Evolutionary conservation across 768 basidiomycete species (phyloP).

Genomic region (Clavulina sp.): DNA sequence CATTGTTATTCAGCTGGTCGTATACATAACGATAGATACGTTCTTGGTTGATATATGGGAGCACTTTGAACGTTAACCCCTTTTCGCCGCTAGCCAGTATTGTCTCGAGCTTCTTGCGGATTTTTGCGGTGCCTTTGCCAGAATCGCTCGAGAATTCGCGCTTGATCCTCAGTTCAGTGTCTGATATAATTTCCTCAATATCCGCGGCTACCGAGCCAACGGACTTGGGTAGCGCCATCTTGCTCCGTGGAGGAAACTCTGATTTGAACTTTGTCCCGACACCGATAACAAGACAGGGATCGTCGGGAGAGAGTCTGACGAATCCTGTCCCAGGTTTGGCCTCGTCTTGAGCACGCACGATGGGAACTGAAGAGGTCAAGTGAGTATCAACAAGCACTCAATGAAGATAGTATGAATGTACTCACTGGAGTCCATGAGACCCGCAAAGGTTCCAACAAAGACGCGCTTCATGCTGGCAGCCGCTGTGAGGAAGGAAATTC

Average conservation of each 20-base stretch:
- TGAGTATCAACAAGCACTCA: not conserved
- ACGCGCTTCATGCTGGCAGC: constrained; percentile 72
- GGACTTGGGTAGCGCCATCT: constrained; percentile 72
- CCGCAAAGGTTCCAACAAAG: constrained; percentile 63
- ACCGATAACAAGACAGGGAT: constrained; percentile 73
- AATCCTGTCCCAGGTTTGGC: constrained; percentile 60
- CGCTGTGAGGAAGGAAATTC: constrained; percentile 75
- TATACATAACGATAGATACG: constrained; percentile 93
- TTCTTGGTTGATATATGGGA: constrained; percentile 85
- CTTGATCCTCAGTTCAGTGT: constrained; percentile 69
- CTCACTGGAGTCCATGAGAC: constrained; percentile 77
- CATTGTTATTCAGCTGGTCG: constrained; percentile 64
- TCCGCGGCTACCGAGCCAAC: constrained; percentile 63
- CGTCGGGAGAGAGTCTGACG: constrained; percentile 50
- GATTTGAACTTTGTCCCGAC: constrained; percentile 57
- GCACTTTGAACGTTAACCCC: constrained; percentile 62
- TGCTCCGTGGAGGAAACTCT: constrained; percentile 60
- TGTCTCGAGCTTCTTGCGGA: constrained; percentile 52
- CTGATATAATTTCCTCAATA: constrained; percentile 75
- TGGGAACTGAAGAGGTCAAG: constrained; percentile 47
- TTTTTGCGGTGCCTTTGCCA: constrained; percentile 48
- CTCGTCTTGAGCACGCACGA: constrained; percentile 76
- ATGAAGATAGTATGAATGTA: constrained; percentile 15
- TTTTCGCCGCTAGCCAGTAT: constrained; percentile 31
- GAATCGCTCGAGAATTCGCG: constrained; percentile 73